Conservation (phyloP, 2,329 filamentous ascomycete species). For the Phialemonium atrogriseum region DNA sequence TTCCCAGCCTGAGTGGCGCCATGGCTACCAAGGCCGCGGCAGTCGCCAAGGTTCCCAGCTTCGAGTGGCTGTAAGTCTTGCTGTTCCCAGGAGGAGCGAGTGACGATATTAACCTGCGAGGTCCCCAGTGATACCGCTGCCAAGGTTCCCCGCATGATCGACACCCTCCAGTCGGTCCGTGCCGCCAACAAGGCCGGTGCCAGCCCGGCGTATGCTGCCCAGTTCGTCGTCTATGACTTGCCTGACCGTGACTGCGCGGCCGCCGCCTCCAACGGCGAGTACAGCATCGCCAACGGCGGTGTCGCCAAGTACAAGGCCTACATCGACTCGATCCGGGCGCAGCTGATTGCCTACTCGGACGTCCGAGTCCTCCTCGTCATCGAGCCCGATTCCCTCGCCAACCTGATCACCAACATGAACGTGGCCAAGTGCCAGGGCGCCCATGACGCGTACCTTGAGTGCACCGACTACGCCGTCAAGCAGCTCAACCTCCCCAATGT, state of each 20-base stretch:
- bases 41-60: constrained; percentile 43
- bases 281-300: constrained; percentile 39
- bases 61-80: constrained; percentile 35
- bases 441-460: constrained; percentile 37
- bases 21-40: constrained; percentile 42
- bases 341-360: constrained; percentile 34
- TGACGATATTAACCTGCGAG: too few relatives aligned
- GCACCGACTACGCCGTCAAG: constrained; percentile 41
- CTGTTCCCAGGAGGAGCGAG: too few relatives aligned
- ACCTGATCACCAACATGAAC: constrained; percentile 47
- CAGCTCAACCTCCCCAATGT: constrained; percentile 47
- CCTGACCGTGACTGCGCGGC: constrained; percentile 52
- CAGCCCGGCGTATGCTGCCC: constrained; percentile 32
- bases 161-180: constrained; percentile 30
- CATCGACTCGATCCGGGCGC: constrained; percentile 38
- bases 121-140: constrained; percentile 39
- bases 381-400: constrained; percentile 50
- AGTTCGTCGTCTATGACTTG: constrained; percentile 49
- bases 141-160: constrained; percentile 37
- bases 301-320: constrained; percentile 46
- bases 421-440: constrained; percentile 41
- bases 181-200: constrained; percentile 24
- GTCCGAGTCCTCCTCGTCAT: constrained; percentile 35
- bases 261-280: constrained; percentile 49
- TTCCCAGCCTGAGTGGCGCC: constrained; percentile 52